Evolutionary conservation across 306 rosid species (phyloP), one percentile per base, ranked within the genome.

Genomic region (Pyrus pyrifolia): DNA sequence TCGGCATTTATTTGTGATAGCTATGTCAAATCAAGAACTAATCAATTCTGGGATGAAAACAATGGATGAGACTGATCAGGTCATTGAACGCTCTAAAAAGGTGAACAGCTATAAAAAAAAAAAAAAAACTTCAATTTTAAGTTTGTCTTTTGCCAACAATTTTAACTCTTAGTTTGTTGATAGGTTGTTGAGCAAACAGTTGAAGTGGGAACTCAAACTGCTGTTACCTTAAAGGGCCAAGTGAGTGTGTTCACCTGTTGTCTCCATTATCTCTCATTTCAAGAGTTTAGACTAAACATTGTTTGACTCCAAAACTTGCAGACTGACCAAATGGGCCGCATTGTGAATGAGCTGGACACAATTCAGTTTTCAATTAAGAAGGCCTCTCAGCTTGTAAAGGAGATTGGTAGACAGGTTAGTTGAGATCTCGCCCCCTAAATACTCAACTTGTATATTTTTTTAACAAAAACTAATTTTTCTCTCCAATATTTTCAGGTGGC

Each of bases 251-350:
- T 70, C 75, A 76, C 66, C 77, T 35, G 33, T 75, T 64, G 84
- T 74, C 73, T 69, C 72, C 6, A 30, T 62, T 67, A 21, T 38
- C 46, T 46, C 60, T 63, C 11, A 49, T 70, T 61, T 25, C 15
- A 31, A 42, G 70, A 25, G 21, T 68, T 57, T 84, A 63, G 74
- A 15, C 67, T 81, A 79, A 82, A 78, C 67, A 8, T 73, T 53
- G 19, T 82, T 67, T 49, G 49, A 58, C 60, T 76, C 45, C 44
- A 75, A 78, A 72, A 69, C 52, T 42, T 82, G 82, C 92, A 96
- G 99, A 92, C 99, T 51, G 99, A 96, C 0, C 99, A 96, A 88
- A 92, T 96, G 98, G 99, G 99, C 45, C 99, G 97, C 18, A 82
- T 96, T 83, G 99, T 91, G 62, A 96, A 96, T 40, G 99, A 96